These are phyloP conservation scores for Neostapfia colusana DNA, from an alignment of 176 grass and related monocot species.

Conservation along the genomic window DNA sequence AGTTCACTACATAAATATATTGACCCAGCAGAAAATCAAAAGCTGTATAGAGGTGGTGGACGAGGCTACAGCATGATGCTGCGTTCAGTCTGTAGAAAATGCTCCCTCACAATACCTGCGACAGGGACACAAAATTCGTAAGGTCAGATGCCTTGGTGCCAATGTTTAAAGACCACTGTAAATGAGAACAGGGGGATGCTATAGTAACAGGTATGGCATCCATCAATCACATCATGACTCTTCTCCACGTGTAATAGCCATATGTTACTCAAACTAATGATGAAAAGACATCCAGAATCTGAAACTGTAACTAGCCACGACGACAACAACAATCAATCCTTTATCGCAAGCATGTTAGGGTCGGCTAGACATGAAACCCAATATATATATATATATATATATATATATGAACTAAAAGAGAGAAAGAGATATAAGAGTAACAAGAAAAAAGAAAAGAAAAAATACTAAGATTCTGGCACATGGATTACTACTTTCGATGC, in stretches of 20 bases:
- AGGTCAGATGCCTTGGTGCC: neutral
- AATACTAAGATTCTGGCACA: no score
- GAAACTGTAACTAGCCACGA: constrained; percentile 13
- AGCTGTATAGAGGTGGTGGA: neutral
- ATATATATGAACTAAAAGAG: no score
- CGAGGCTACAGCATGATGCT: neutral
- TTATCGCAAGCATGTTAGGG: no score
- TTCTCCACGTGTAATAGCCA: constrained; percentile 7
- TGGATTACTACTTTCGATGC: no score
- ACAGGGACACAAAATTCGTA: constrained; percentile 16
- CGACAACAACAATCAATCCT: no score
- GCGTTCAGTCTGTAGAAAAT: constrained; percentile 69
- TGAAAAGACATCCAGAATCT: neutral
- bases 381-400: no score
- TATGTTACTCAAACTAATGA: neutral
- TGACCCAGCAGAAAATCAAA: neutral
- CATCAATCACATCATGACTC: neutral
- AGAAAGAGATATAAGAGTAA: no score
- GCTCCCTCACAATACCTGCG: constrained; percentile 85
- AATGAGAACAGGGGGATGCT: neutral
- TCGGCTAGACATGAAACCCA: no score
- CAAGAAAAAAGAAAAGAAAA: no score
- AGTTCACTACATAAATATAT: neutral
- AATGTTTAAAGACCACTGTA: neutral
- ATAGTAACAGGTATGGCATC: neutral